Conservation (phyloP, 1,284 basidiomycete genomes). For the Somion occarium region DNA sequence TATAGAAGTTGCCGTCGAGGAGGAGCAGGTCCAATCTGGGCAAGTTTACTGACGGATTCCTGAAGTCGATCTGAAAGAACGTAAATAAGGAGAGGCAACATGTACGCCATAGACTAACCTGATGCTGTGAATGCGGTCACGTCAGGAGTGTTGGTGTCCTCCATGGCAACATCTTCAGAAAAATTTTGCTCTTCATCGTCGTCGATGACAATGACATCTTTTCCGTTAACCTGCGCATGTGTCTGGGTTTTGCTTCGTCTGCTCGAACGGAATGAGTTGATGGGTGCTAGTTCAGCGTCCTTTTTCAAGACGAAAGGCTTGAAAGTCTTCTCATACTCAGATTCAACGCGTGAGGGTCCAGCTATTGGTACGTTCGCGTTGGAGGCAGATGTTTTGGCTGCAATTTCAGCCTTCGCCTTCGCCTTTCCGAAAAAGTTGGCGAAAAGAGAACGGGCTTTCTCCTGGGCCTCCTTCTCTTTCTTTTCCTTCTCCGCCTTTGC, state of each 20-base stretch:
- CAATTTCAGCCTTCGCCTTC: slow-evolving; percentile 28
- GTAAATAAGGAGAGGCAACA: slow-evolving; percentile 2
- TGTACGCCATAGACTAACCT: neutral
- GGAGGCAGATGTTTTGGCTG: slow-evolving; percentile 18
- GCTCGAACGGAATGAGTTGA: slow-evolving; percentile 56
- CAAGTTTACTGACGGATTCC: slow-evolving; percentile 34
- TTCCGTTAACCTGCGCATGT: slow-evolving; percentile 20
- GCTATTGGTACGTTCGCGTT: slow-evolving; percentile 27
- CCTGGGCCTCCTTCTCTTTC: slow-evolving; percentile 62
- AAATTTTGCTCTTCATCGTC: slow-evolving; percentile 31
- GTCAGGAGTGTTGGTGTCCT: slow-evolving; percentile 12
- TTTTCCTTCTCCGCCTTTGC: slow-evolving; percentile 64
- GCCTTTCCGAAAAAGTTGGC: slow-evolving; percentile 69
- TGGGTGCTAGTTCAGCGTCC: slow-evolving; percentile 62
- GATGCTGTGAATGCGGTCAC: neutral
- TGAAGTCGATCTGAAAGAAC: slow-evolving; percentile 37
- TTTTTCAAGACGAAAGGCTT: slow-evolving; percentile 75
- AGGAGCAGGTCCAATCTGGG: slow-evolving; percentile 22
- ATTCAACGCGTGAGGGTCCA: slow-evolving; percentile 38
- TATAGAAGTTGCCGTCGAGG: slow-evolving; percentile 19
- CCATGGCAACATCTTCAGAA: slow-evolving; percentile 24
- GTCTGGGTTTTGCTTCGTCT: slow-evolving; percentile 20
- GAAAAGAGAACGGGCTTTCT: slow-evolving; percentile 71
- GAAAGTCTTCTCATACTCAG: slow-evolving; percentile 73
- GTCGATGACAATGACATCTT: slow-evolving; percentile 47